Conservation (phyloP, 2,329 filamentous ascomycete genomes). For the Neurospora sp. region DNA sequence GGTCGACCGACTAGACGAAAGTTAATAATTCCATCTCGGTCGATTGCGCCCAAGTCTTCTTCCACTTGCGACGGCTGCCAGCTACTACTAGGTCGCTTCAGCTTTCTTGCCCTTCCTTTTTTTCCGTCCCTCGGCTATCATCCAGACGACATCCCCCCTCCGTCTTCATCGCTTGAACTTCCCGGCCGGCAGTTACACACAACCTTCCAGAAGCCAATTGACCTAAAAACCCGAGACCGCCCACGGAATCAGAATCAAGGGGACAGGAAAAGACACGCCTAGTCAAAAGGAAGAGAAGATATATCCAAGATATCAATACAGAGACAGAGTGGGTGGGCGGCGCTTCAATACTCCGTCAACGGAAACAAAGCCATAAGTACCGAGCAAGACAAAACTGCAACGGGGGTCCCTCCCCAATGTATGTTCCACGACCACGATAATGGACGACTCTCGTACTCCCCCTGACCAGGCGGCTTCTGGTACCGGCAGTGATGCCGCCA, state of each 20-base stretch:
- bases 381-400: neutral
- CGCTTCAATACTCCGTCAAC: neutral
- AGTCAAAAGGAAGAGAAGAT: neutral
- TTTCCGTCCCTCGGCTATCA: neutral
- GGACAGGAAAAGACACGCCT: neutral
- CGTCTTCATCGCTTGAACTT: neutral
- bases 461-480: conserved; percentile 15
- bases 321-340: neutral
- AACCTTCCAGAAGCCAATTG: neutral
- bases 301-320: neutral
- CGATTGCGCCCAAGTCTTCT: neutral
- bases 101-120: neutral
- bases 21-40: neutral
- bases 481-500: conserved; percentile 10
- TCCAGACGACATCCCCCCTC: neutral
- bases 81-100: neutral
- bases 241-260: neutral
- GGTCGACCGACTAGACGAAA: neutral
- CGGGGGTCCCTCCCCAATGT: conserved; percentile 14
- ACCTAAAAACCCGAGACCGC: neutral
- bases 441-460: conserved; percentile 20
- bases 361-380: neutral
- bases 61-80: neutral
- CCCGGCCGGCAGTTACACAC: neutral
- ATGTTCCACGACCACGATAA: conserved; percentile 20